Base-by-base conservation (phyloP, 805 yeast species). In the Candida silvatica region DNA sequence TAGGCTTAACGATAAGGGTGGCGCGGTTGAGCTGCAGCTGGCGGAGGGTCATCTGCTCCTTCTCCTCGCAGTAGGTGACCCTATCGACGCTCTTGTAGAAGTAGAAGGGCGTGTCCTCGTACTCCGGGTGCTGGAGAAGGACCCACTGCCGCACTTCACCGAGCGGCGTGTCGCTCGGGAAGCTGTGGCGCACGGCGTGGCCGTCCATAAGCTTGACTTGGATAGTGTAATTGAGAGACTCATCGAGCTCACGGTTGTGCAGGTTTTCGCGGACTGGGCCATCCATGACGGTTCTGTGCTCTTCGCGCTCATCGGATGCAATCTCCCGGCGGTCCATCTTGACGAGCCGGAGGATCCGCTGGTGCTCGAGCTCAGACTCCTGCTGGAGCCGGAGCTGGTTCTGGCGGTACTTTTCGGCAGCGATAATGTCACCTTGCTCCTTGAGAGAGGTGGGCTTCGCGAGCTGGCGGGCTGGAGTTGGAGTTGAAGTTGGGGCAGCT, bases 1-100 rank as follows among this genome's bases (percentile, higher is more conserved):
- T 28, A 4, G 92, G 88, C 49, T 82, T 81, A 43, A 87, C 60
- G 17, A 84, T 77, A 32, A 87, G 55, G 0, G 81, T 84, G 8
- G 94, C 78, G 38, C 94, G 65, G 12, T 72, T 66, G 34, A 87
- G 59, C 17, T 74, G 76, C 36, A 87, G 60, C 3, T 63, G 68
- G 18, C 51, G 52, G 26, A 87, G 59, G 3, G 75, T 58, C 39
- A 58, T 46, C 37, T 66, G 65, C 45, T 86, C 90, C 33, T 80
- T 81, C 0, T 74, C 69, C 4, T 67, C 69, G 2, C 76, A 59
- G 40, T 80, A 86, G 0, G 80, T 71, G 4, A 73, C 66, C 38
- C 82, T 69, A 16, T 85, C 88, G 31, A 74, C 62, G 4, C 67
- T 64, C 34, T 69, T 67, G 37, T 58, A 65, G 36, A 77, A 75